Conservation (phyloP, 805 yeast species). For the Kuraishia cidri region DNA sequence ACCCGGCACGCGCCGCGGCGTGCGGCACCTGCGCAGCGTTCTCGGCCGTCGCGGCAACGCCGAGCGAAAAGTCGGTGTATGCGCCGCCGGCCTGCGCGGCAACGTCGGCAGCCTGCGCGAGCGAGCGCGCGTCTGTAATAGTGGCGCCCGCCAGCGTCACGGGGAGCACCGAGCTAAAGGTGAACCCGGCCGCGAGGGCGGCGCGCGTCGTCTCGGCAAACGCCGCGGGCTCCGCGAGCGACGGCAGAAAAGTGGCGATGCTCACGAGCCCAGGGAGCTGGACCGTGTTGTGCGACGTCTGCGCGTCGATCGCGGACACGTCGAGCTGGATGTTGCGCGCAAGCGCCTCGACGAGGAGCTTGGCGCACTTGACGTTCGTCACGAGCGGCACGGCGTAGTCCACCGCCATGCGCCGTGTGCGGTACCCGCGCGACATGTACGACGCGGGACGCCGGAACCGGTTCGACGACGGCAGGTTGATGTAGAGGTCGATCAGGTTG, state of each 20-base stretch:
- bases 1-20: slow-evolving; percentile 60
- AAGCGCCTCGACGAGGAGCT: slow-evolving; percentile 89
- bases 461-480: slow-evolving; percentile 94
- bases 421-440: slow-evolving; percentile 95
- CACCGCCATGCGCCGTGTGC: slow-evolving; percentile 99
- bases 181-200: slow-evolving; percentile 81
- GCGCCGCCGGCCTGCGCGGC: slow-evolving; percentile 48
- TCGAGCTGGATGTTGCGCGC: slow-evolving; percentile 62
- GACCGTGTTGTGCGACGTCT: slow-evolving; percentile 79
- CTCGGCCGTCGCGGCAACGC: slow-evolving; percentile 72
- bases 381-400: slow-evolving; percentile 97
- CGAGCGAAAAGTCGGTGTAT: slow-evolving; percentile 73
- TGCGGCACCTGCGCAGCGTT: slow-evolving; percentile 56
- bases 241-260: slow-evolving; percentile 71
- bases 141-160: slow-evolving; percentile 53
- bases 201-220: slow-evolving; percentile 61
- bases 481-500: slow-evolving; percentile 91
- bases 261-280: slow-evolving; percentile 84
- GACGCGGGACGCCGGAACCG: slow-evolving; percentile 98
- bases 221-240: slow-evolving; percentile 44
- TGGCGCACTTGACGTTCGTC: slow-evolving; percentile 96
- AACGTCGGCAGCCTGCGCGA: slow-evolving; percentile 52
- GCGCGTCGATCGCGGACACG: slow-evolving; percentile 74
- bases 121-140: slow-evolving; percentile 55
- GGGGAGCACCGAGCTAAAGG: slow-evolving; percentile 76